Evolutionary conservation across 495 filamentous ascomycete genomes (phyloP).

Genomic region (Neurospora terricola): DNA sequence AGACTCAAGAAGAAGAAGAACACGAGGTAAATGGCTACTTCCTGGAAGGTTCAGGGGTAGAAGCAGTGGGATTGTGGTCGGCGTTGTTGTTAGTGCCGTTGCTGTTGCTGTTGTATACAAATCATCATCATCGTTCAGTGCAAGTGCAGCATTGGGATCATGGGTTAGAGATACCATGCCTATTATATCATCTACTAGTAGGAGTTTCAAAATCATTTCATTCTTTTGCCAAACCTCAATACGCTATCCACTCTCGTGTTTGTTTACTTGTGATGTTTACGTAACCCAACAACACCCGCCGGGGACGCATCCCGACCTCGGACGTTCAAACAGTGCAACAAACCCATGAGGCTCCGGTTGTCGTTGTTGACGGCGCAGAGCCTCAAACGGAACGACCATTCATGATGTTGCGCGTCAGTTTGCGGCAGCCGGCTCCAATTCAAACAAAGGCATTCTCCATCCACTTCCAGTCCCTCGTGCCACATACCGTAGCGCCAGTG

Average conservation of each 20-base stretch:
- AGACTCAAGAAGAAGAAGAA: conserved; percentile 54
- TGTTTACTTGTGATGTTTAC: background rate
- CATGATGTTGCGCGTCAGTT: too few species aligned
- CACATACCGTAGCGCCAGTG: background rate
- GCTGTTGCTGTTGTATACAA: conserved; percentile 5
- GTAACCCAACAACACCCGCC: background rate
- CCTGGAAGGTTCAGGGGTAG: background rate
- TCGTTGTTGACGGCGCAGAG: background rate
- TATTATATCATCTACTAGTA: background rate
- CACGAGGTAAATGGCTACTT: background rate
- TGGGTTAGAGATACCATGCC: background rate
- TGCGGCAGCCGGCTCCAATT: too few species aligned
- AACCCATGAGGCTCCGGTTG: background rate
- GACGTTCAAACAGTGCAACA: background rate
- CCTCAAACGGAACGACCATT: too few species aligned
- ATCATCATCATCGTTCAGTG: background rate
- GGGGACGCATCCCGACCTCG: background rate
- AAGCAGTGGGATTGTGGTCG: background rate
- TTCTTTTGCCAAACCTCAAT: background rate
- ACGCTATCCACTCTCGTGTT: background rate
- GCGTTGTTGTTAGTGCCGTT: background rate
- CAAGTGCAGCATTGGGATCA: background rate
- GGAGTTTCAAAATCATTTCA: background rate
- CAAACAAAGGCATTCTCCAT: background rate
- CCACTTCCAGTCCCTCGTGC: background rate